Base-by-base conservation (phyloP, 164 flowering plant genomes). In the Aristolochia fimbriata region DNA sequence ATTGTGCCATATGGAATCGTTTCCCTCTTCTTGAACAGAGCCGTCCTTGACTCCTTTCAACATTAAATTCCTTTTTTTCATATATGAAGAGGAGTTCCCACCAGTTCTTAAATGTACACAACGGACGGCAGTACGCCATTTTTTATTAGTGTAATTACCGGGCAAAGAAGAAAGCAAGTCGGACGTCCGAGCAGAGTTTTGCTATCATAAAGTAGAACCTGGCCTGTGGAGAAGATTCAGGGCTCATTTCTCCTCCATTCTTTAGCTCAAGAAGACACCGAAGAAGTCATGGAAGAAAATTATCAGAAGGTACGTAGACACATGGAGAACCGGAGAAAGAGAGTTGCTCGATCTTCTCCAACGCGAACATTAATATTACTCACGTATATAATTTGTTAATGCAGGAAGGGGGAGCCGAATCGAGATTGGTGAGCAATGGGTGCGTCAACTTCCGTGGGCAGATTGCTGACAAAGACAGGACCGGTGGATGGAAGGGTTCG, bases 401-500 rank as follows among this genome's bases (percentile, higher is more conserved):
- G 57, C 8, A 54, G n/a, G 57, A 54, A 23, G 57, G 24, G 22
- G 13, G 30, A 21, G 30, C 14, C 57, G 16, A 54, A 23, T 51
- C 68, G 25, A 62, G 62, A 11, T 62, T 83, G 72, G 94, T 83
- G 16, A 69, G 70, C 67, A 84, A 87, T 59, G 86, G 88, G 0
- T 60, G 75, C 24, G 74, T 83, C 0, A 82, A 87, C 54, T 37
- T 65, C 15, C 70, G 66, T 64, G 94, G 90, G 23, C 74, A 68
- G 59, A 67, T 70, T 51, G 94, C 90, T 0, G 75, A 77, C 58
- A 84, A 84, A 70, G 64, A 54, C 55, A 75, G 30, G 22, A 84
- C 88, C 0, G 94, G 90, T 64, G 88, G 83, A 63, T 83, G 88
- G 90, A 84, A 76, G 66, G 86, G 90, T 11, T 67, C 90, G 0